These are phyloP conservation scores for Neonectria punicea DNA, from an alignment of 2,329 filamentous ascomycete genomes.

Conservation along the genomic window DNA sequence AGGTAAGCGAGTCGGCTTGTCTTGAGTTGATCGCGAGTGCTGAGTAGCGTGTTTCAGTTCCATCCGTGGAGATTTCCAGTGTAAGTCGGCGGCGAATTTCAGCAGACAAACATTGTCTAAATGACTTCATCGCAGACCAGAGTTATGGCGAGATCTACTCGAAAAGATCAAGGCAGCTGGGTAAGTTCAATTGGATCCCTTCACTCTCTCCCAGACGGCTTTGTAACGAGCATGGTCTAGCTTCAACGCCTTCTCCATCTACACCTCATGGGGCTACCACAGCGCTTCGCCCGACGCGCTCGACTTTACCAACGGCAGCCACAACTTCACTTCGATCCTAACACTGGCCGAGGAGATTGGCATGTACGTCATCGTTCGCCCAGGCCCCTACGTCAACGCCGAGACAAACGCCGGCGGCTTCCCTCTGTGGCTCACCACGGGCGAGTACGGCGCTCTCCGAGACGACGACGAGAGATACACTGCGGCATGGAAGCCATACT, in stretches of 20 bases:
- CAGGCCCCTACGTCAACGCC: slow-evolving; percentile 72
- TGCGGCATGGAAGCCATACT: slow-evolving; percentile 64
- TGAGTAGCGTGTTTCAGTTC: slow-evolving; percentile 43
- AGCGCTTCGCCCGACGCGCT: slow-evolving; percentile 47
- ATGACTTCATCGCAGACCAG: slow-evolving; percentile 25
- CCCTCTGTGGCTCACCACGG: slow-evolving; percentile 71
- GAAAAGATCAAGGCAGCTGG: slow-evolving; percentile 56
- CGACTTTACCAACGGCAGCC: slow-evolving; percentile 47
- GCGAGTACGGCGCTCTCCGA: slow-evolving; percentile 63
- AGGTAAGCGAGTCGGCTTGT: slow-evolving; percentile 38
- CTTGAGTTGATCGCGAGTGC: background rate
- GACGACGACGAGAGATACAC: slow-evolving; percentile 64
- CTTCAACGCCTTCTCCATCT: slow-evolving; percentile 57
- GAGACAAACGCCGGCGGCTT: slow-evolving; percentile 72
- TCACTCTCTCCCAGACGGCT: too few relatives aligned
- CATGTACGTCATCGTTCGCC: slow-evolving; percentile 57
- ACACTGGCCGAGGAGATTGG: slow-evolving; percentile 58
- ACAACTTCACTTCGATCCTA: slow-evolving; percentile 62
- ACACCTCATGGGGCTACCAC: slow-evolving; percentile 56
- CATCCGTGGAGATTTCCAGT: slow-evolving; percentile 56
- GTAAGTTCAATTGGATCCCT: slow-evolving; percentile 31
- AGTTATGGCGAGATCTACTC: slow-evolving; percentile 55
- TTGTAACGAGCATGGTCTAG: slow-evolving; percentile 29
- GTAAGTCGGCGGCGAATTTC: slow-evolving; percentile 37
- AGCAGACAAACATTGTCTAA: rapidly evolving